Conservation (phyloP, 495 filamentous ascomycete species). For the Xylaria castorea region DNA sequence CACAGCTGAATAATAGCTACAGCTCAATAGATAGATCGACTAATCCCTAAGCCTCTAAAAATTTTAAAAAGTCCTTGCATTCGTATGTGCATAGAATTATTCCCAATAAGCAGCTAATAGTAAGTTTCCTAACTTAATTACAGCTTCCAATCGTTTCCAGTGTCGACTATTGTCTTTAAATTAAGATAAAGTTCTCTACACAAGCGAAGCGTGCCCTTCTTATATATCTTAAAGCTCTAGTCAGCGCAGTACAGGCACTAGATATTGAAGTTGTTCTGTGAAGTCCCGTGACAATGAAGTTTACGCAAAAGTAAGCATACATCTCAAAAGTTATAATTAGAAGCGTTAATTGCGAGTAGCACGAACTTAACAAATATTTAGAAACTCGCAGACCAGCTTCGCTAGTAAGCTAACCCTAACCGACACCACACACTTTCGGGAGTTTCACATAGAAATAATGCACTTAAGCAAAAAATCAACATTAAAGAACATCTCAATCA, state of each 20-base stretch:
- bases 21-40: no score
- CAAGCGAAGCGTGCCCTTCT: background rate
- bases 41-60: no score
- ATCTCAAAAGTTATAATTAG: background rate
- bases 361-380: background rate
- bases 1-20: no score
- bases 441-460: background rate
- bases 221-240: background rate
- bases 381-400: background rate
- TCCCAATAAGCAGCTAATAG: no score
- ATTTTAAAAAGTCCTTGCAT: no score
- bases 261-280: no score
- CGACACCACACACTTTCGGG: background rate
- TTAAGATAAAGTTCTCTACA: background rate
- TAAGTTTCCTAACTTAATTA: no score
- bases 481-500: no score
- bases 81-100: no score
- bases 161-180: background rate
- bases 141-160: background rate
- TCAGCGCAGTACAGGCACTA: background rate
- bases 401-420: background rate
- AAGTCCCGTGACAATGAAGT: background rate
- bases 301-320: background rate
- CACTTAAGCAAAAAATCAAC: no score
- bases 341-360: background rate